Percentiles rank a stretch among this genome's conserved stretches.
phyloP scores from a whole-genome alignment of 495 filamentous ascomycete genomes.

The Tuber brumale region DNA sequence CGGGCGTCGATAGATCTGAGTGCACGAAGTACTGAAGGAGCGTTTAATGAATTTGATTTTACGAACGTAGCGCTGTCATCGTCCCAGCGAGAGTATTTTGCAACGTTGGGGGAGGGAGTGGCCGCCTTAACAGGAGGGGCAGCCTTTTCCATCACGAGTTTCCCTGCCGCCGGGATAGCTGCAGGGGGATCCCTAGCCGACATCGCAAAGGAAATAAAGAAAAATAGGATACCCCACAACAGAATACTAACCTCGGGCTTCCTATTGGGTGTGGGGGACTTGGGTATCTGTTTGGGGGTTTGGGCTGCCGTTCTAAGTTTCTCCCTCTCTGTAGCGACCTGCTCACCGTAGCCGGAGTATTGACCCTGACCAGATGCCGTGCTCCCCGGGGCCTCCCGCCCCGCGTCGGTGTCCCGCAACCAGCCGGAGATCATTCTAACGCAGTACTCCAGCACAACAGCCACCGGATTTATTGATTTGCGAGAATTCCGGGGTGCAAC shows the following conservation, averaged over 20 bases:
- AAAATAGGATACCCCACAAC: background rate
- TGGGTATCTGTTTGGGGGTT: no score
- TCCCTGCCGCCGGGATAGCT: background rate
- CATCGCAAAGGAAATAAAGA: background rate
- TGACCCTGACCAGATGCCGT: no score
- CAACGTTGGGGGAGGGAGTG: background rate
- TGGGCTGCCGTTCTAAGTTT: no score
- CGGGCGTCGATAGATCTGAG: background rate
- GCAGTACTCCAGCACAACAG: background rate
- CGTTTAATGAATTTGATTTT: background rate
- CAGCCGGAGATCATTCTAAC: background rate
- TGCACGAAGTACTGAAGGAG: background rate
- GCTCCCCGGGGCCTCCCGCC: no score
- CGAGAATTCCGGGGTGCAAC: background rate
- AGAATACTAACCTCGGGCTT: background rate
- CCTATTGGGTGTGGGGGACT: no score
- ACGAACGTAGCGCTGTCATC: background rate
- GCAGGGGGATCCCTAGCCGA: background rate
- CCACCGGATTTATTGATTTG: background rate
- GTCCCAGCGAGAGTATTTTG: rapidly evolving
- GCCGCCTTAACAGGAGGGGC: background rate
- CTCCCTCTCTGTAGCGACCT: no score
- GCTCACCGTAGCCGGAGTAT: no score
- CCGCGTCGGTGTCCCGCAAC: no score
- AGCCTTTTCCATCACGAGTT: background rate